Evolutionary conservation across 148 eudicot species (phyloP).

Genomic region (Vaccinium macrocarpon): DNA sequence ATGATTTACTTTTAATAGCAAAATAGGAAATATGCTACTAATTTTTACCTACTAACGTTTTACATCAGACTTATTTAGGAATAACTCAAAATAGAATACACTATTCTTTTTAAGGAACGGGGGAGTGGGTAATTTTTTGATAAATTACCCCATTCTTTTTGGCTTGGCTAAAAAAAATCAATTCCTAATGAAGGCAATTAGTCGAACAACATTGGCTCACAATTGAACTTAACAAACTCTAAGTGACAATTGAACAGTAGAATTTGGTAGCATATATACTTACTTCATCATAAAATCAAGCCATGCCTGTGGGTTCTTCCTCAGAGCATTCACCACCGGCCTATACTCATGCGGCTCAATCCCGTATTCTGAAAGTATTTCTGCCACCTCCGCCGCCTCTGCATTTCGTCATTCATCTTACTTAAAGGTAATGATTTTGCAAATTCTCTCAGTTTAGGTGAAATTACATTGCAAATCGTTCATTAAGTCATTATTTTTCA

Average conservation of each 20-base stretch:
- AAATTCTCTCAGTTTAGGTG: background rate
- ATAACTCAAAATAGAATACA: too few species aligned
- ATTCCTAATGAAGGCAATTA: too few species aligned
- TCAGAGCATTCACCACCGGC: constrained; percentile 82
- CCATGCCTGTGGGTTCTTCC: constrained; percentile 93
- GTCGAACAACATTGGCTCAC: background rate
- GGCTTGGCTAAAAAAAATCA: too few species aligned
- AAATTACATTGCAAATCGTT: background rate
- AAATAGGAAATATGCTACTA: too few species aligned
- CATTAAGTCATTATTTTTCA: background rate
- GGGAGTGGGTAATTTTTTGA: too few species aligned
- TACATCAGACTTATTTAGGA: too few species aligned
- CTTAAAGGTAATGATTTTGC: background rate
- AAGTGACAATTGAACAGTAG: background rate
- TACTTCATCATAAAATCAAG: constrained; percentile 99
- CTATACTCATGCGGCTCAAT: constrained; percentile 79
- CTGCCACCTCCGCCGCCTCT: constrained; percentile 95
- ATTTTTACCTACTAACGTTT: too few species aligned
- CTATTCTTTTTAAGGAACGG: too few species aligned
- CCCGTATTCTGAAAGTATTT: constrained; percentile 77
- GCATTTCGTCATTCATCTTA: constrained; percentile 9
- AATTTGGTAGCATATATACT: constrained; percentile 15
- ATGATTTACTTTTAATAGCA: too few species aligned
- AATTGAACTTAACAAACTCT: background rate
- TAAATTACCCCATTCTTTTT: too few species aligned